These are phyloP conservation scores for Leavenworthia alabamica DNA, from an alignment of 345 rosid genomes.

Conservation along the genomic window DNA sequence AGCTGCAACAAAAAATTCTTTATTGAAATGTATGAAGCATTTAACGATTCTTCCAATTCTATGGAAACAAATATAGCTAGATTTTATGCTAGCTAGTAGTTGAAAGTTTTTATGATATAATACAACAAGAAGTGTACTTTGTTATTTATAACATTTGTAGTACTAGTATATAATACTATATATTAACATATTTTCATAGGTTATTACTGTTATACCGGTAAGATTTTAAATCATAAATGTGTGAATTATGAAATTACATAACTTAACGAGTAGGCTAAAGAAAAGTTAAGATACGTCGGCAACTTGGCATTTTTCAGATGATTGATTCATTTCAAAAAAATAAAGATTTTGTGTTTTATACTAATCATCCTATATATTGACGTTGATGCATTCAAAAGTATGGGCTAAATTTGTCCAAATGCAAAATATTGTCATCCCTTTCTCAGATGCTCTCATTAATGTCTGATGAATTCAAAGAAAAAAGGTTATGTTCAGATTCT, in stretches of 20 bases:
- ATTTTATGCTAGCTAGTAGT: neutral
- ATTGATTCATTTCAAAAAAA: neutral
- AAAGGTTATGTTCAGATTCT: neutral
- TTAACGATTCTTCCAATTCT: neutral
- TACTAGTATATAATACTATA: neutral
- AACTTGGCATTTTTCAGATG: neutral
- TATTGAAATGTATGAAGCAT: neutral
- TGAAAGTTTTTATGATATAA: neutral
- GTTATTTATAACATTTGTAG: neutral
- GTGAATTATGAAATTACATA: neutral
- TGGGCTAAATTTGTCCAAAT: neutral
- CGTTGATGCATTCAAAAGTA: neutral
- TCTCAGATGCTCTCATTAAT: neutral
- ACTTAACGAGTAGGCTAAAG: neutral
- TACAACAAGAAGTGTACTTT: neutral
- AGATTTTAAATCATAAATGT: neutral
- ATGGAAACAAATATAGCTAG: neutral
- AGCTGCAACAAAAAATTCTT: neutral
- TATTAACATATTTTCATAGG: neutral
- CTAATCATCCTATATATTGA: no score
- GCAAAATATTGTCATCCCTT: neutral
- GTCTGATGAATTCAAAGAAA: neutral
- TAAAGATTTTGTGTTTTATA: no score
- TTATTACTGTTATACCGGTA: neutral
- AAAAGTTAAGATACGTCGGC: slow-evolving; percentile 7